Conservation (phyloP, 2,329 filamentous ascomycete species). For the Bretziella fagacearum region DNA sequence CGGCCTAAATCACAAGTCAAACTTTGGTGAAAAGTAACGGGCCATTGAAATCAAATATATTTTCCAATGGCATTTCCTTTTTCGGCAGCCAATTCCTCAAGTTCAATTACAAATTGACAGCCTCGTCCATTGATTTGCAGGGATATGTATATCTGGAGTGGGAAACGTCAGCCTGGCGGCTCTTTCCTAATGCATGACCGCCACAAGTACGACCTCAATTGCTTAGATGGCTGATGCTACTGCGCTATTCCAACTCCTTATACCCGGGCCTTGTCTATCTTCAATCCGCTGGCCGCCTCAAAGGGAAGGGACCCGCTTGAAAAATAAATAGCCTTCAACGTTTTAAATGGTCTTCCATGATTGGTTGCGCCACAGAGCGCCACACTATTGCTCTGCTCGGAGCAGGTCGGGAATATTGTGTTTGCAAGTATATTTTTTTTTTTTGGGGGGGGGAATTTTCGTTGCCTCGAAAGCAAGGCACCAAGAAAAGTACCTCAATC, state of each 20-base stretch:
- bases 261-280: too few species aligned
- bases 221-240: too few species aligned
- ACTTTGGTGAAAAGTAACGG: neutral
- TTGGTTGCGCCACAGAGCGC: slow-evolving; percentile 20
- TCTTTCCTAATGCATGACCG: neutral
- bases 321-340: too few species aligned
- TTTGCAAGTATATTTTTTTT: slow-evolving; percentile 9
- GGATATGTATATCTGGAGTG: neutral
- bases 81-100: slow-evolving; percentile 7
- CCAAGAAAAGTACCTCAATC: slow-evolving; percentile 25
- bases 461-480: slow-evolving; percentile 27
- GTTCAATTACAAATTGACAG: neutral
- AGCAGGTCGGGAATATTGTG: slow-evolving; percentile 26
- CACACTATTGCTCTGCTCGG: slow-evolving; percentile 23
- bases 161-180: neutral
- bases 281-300: too few species aligned
- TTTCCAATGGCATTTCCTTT: slow-evolving; percentile 14
- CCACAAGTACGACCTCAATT: neutral
- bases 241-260: too few species aligned
- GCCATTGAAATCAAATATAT: neutral
- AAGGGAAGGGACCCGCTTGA: too few species aligned
- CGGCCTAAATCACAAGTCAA: neutral
- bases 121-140: neutral
- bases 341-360: slow-evolving; percentile 18
- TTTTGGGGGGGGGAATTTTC: slow-evolving; percentile 12